Conservation (phyloP, 495 filamentous ascomycete species). For the Haplographium delicatum region DNA sequence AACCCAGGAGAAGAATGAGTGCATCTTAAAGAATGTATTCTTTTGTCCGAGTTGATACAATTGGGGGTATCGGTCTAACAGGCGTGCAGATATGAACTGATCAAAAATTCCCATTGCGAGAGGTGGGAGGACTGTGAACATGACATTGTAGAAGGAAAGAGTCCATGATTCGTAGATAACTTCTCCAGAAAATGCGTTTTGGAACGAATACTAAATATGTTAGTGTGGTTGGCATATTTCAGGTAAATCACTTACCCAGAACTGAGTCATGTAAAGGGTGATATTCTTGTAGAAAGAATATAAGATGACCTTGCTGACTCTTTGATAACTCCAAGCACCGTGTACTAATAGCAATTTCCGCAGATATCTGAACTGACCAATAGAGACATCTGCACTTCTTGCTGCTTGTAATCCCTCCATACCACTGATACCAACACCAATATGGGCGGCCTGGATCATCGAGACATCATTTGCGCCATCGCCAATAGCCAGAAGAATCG, state of each 20-base stretch:
- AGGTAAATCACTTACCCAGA: conserved; percentile 56
- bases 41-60: conserved; percentile 91
- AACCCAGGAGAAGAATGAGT: conserved; percentile 90
- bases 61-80: conserved; percentile 97
- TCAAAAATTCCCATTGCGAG: conserved; percentile 96
- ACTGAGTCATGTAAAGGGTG: conserved; percentile 96
- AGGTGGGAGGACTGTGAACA: conserved; percentile 93
- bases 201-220: conserved; percentile 67
- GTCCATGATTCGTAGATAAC: conserved; percentile 99
- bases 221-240: conserved; percentile 47
- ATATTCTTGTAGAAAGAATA: conserved; percentile 99
- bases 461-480: conserved; percentile 98
- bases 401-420: conserved; percentile 98
- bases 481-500: conserved; percentile 90
- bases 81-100: conserved; percentile 91
- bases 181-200: conserved; percentile 96
- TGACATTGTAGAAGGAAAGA: conserved; percentile 97
- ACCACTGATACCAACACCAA: conserved; percentile 96
- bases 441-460: conserved; percentile 99
- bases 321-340: conserved; percentile 95
- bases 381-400: conserved; percentile 90
- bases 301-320: conserved; percentile 91
- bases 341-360: conserved; percentile 94
- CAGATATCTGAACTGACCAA: conserved; percentile 94
- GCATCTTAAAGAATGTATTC: conserved; percentile 85